Conservation (phyloP, 2,329 filamentous ascomycete species). For the Fusarium albosuccineum region DNA sequence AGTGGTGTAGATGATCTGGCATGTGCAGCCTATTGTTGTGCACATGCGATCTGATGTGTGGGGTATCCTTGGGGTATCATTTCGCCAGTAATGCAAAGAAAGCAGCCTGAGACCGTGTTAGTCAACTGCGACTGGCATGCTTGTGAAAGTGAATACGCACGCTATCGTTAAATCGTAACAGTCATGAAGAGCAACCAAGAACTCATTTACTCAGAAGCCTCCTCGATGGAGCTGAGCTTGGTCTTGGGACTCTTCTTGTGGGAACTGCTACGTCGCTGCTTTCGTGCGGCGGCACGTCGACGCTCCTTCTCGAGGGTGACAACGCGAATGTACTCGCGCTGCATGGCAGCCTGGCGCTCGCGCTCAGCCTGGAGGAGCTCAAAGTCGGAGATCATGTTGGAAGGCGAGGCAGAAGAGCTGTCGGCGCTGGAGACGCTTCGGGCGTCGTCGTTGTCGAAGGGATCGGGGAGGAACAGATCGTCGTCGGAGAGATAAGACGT, state of each 20-base stretch:
- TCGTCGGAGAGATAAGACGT: constrained; percentile 73
- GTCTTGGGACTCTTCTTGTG: constrained; percentile 65
- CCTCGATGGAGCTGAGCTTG: constrained; percentile 61
- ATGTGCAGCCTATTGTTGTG: constrained; percentile 38
- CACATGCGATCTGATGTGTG: constrained; percentile 41
- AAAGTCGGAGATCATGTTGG: constrained; percentile 58
- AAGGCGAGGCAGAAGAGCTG: constrained; percentile 54
- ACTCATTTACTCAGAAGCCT: constrained; percentile 59
- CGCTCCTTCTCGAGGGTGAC: constrained; percentile 68
- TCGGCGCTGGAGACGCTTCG: constrained; percentile 62
- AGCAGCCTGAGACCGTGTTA: constrained; percentile 43
- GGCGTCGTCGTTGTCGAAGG: constrained; percentile 62
- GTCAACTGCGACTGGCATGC: constrained; percentile 10
- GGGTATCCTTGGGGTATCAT: constrained; percentile 43
- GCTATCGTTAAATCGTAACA: constrained; percentile 47
- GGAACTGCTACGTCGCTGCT: constrained; percentile 53
- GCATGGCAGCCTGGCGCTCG: constrained; percentile 61
- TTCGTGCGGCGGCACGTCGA: constrained; percentile 57
- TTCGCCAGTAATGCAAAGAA: constrained; percentile 42
- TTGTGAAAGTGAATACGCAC: constrained; percentile 28
- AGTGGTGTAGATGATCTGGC: constrained; percentile 36
- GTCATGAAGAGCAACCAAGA: constrained; percentile 42
- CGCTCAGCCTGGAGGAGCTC: constrained; percentile 65
- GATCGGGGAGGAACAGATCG: constrained; percentile 68
- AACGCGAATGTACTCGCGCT: constrained; percentile 66